Base-by-base conservation (phyloP, 73 alveolate species). In the Paramecium bursaria region DNA sequence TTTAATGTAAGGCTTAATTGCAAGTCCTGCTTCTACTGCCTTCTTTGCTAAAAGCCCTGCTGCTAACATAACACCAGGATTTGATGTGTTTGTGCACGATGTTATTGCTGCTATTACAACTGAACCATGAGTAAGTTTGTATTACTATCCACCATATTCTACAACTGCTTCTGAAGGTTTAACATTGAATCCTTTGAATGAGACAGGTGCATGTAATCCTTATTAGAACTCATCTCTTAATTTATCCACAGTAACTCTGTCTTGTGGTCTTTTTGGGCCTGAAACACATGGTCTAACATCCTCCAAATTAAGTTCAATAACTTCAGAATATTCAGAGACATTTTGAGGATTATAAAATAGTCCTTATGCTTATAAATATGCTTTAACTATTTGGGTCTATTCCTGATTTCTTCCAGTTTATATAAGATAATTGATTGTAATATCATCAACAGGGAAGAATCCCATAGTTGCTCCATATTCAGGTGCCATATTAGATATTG, bases 211-310 rank as follows among this genome's bases (percentile, higher is more conserved):
- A 14, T 88, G 27, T 48, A 94, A 67, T 49, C 95, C 90, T 25
- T 82, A 26, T 21, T 48, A 35, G 92, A 94, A 94, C 42, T 88
- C 95, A 14, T 54, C 48, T 92, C 93, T 91, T 90, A 94, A 74
- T 76, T 77, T 73, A 46, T 86, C 30, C 26, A 94, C 87, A 9
- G 86, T 75, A 49, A 94, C 98, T 85, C 96, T 88, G 48, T 94
- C 98, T 50, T 93, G 94, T 5, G 97, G 97, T 82, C 98, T 88
- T 86, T 94, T 94, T 13, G 98, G 98, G 46, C 98, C 98, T 19
- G 97, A 90, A 13, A 94, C 87, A 80, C 94, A 92, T 3, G 98
- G 94, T 51, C 61, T 75, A 42, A 94, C 96, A n/a, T 97, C 39
- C 17, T 91, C 22, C 10, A 94, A 88, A 85, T 94, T 97, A 9